These are phyloP conservation scores for Mycena venus DNA, from an alignment of 768 basidiomycete species.

Conservation along the genomic window DNA sequence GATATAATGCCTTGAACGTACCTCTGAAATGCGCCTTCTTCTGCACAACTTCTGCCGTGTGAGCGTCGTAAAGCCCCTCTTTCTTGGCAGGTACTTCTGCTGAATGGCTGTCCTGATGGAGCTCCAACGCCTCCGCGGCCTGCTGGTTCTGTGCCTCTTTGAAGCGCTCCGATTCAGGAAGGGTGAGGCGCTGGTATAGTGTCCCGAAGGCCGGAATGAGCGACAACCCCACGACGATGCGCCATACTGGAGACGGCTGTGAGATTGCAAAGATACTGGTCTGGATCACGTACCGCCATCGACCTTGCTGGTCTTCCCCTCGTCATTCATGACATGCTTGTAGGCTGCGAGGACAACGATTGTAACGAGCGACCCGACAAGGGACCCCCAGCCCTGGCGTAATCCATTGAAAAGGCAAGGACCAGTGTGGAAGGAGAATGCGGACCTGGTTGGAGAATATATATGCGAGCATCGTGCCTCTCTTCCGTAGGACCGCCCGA, in stretches of 20 bases:
- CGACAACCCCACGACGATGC: conserved; percentile 81
- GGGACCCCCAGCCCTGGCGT: conserved; percentile 81
- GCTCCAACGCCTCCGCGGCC: no score
- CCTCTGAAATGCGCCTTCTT: conserved; percentile 69
- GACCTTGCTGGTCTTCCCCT: conserved; percentile 71
- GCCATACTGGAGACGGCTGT: conserved; percentile 64
- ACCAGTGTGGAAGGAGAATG: not conserved
- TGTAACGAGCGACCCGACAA: conserved; percentile 72
- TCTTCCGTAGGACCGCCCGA: conserved; percentile 71
- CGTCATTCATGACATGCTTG: conserved; percentile 71
- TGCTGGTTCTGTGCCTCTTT: conserved; percentile 42
- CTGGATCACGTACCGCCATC: conserved; percentile 69
- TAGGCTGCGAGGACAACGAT: conserved; percentile 78
- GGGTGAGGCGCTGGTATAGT: conserved; percentile 81
- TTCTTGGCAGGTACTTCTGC: no score
- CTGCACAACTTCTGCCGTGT: conserved; percentile 43
- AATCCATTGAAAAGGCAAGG: not conserved
- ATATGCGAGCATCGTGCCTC: conserved; percentile 80
- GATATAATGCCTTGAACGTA: no score
- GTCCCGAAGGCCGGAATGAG: conserved; percentile 83
- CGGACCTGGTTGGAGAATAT: conserved; percentile 70
- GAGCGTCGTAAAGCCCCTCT: no score
- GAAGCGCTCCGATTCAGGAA: conserved; percentile 76
- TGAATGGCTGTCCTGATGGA: no score
- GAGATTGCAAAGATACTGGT: not conserved